These are phyloP conservation scores for Cadophora gregata DNA, from an alignment of 2,329 filamentous ascomycete genomes.

Conservation along the genomic window DNA sequence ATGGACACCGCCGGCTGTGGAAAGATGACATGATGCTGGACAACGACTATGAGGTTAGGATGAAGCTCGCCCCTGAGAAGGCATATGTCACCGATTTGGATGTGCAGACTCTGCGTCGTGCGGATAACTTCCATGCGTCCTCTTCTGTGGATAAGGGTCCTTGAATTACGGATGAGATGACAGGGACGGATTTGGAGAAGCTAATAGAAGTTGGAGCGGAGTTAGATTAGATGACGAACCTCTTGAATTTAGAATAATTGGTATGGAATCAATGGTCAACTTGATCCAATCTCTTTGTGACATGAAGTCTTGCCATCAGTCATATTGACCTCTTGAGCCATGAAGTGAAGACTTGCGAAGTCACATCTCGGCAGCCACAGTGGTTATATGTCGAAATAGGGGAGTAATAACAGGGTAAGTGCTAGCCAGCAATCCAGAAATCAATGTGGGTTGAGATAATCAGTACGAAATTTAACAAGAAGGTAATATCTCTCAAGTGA, in stretches of 20 bases:
- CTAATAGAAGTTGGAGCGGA: conserved; percentile 56
- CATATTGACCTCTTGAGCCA: no score
- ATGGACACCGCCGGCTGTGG: conserved; percentile 84
- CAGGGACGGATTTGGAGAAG: conserved; percentile 62
- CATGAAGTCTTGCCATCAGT: no score
- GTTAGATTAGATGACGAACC: conserved; percentile 16
- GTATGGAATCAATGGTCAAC: no score
- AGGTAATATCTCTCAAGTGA: no score
- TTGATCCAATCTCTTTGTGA: no score
- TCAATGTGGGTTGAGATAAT: no score
- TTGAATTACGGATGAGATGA: conserved; percentile 78
- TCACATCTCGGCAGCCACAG: no score
- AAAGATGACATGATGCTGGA: conserved; percentile 99
- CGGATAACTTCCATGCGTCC: conserved; percentile 79
- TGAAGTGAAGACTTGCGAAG: no score
- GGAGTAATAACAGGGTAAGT: background rate
- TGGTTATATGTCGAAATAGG: background rate
- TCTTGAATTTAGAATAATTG: background rate
- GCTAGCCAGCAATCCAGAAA: background rate
- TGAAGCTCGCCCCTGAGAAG: conserved; percentile 70
- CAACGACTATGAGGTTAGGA: conserved; percentile 89
- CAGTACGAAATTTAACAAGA: no score
- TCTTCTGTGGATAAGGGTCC: conserved; percentile 87
- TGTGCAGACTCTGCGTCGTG: conserved; percentile 84
- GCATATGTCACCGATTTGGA: conserved; percentile 90